Percentiles rank a stretch among this genome's conserved stretches.
Evolutionary conservation across 306 rosid species (phyloP).

Genomic region (Quercus alba): DNA sequence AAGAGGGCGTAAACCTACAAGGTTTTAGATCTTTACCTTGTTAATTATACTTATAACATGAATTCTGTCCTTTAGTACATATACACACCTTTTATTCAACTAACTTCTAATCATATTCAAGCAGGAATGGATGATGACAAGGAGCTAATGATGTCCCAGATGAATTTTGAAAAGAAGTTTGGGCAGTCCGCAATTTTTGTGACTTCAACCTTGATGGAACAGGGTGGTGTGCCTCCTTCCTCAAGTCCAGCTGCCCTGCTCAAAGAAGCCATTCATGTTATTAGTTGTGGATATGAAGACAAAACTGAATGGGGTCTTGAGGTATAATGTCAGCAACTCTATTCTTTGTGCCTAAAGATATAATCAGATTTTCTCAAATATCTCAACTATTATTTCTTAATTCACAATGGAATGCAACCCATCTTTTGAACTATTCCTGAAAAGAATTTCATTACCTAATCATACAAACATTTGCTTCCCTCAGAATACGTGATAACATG

Average conservation of each 20-base stretch:
- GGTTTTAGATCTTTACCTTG: slow-evolving; percentile 29
- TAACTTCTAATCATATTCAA: not conserved
- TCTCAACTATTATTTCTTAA: no score
- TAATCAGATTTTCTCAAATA: not conserved
- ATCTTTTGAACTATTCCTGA: not conserved
- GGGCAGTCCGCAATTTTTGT: slow-evolving; percentile 94
- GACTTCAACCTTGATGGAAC: slow-evolving; percentile 85
- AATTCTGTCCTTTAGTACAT: not conserved
- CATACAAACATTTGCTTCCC: no score
- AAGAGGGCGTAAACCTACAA: slow-evolving; percentile 57
- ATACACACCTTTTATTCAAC: not conserved
- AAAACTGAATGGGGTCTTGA: slow-evolving; percentile 95
- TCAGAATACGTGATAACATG: no score
- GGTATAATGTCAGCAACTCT: slow-evolving; percentile 47
- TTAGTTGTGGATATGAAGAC: slow-evolving; percentile 92
- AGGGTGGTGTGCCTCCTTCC: slow-evolving; percentile 82
- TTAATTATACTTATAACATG: not conserved
- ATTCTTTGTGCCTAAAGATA: not conserved
- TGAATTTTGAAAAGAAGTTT: slow-evolving; percentile 88
- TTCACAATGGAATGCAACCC: no score
- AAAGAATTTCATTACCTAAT: not conserved
- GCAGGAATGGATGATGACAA: slow-evolving; percentile 73
- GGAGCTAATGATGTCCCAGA: slow-evolving; percentile 80
- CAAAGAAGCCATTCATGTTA: slow-evolving; percentile 93
- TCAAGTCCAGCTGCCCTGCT: slow-evolving; percentile 75